phyloP scores from a whole-genome alignment of 768 basidiomycete species.

The Rhodotorula babjevae region DNA sequence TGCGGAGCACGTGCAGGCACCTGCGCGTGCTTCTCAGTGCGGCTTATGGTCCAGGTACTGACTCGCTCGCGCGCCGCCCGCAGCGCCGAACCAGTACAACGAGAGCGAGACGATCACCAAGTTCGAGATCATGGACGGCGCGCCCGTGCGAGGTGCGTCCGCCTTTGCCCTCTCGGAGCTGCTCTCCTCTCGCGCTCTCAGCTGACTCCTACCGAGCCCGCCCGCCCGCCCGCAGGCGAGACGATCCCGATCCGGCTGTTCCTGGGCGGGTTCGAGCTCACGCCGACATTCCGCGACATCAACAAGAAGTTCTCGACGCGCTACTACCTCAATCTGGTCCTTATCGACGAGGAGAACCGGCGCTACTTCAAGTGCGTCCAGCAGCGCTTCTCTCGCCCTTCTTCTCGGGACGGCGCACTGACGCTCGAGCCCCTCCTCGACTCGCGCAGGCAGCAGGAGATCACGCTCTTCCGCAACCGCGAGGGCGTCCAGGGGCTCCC shows the following conservation, averaged over 20 bases:
- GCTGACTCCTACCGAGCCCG: no score
- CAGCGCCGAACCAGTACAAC: slow-evolving; percentile 96
- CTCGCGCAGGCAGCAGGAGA: slow-evolving; percentile 35
- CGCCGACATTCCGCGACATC: slow-evolving; percentile 96
- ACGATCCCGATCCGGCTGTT: slow-evolving; percentile 97
- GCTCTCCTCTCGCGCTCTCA: no score
- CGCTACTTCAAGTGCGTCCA: slow-evolving; percentile 74
- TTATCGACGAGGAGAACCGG: slow-evolving; percentile 96
- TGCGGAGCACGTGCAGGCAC: no score
- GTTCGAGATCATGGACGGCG: slow-evolving; percentile 99
- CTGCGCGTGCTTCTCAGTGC: no score
- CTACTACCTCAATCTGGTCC: slow-evolving; percentile 93
- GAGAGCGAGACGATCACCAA: slow-evolving; percentile 99
- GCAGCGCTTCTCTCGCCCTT: neutral
- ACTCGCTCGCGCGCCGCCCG: no score
- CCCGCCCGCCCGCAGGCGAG: slow-evolving; percentile 66
- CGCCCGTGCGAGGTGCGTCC: slow-evolving; percentile 77
- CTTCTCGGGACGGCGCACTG: no score
- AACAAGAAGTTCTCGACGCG: slow-evolving; percentile 98
- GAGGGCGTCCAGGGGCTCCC: neutral
- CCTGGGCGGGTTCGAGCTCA: slow-evolving; percentile 95
- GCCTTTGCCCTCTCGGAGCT: neutral
- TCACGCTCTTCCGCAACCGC: slow-evolving; percentile 34
- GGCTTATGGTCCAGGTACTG: no score
- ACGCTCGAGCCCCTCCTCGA: neutral